Conservation (phyloP, 169 alveolate genomes). For the Prorocentrum cordatum region DNA sequence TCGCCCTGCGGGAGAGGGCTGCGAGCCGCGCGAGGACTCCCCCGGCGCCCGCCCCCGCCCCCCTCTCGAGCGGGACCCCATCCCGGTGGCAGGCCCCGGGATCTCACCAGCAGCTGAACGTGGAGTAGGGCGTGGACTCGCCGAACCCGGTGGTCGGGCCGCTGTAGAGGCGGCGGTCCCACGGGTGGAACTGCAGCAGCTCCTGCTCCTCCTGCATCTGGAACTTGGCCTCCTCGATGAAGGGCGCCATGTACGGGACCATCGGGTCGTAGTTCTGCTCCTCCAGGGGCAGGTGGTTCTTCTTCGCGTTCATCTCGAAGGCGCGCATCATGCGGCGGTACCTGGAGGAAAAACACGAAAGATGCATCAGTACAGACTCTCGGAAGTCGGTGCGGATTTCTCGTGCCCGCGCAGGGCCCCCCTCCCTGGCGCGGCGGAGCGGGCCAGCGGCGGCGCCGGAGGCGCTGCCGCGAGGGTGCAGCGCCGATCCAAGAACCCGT, state of each 20-base stretch:
- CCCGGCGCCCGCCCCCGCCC: neutral
- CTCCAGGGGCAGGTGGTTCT: slow-evolving; percentile 18
- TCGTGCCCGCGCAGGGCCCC: no score
- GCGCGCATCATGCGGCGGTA: slow-evolving; percentile 38
- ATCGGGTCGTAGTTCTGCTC: slow-evolving; percentile 32
- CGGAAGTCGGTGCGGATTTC: no score
- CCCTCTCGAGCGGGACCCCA: neutral
- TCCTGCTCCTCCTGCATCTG: slow-evolving; percentile 29
- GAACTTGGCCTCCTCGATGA: slow-evolving; percentile 49
- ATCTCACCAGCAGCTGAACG: slow-evolving; percentile 28
- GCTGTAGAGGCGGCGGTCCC: slow-evolving; percentile 38
- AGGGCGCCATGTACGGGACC: slow-evolving; percentile 56
- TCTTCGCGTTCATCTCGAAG: slow-evolving; percentile 21
- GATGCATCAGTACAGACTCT: no score
- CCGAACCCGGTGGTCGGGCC: slow-evolving; percentile 20
- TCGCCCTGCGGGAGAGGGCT: no score
- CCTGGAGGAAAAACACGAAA: no score
- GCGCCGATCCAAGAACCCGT: no score
- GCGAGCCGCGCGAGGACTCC: no score
- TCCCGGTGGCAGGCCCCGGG: neutral
- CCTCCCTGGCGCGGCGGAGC: no score
- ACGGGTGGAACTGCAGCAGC: slow-evolving; percentile 28
- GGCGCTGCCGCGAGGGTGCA: no score
- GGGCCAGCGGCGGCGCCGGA: no score
- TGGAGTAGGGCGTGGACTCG: slow-evolving; percentile 24